phyloP scores from a whole-genome alignment of 2,329 filamentous ascomycete genomes.

The Colletotrichum acutatum region DNA sequence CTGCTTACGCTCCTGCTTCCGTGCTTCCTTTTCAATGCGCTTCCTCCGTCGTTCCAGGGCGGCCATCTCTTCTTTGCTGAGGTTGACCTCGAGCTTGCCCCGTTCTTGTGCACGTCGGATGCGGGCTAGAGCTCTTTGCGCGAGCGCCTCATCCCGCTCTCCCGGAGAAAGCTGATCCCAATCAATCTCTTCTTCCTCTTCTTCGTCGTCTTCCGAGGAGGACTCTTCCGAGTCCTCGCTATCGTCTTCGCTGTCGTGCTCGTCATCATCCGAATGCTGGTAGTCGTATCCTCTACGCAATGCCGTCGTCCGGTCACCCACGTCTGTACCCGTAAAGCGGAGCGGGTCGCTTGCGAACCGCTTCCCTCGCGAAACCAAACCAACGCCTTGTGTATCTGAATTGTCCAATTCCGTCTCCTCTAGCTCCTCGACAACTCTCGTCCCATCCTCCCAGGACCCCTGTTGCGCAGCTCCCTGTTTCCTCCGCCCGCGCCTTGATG shows the following conservation, averaged over 20 bases:
- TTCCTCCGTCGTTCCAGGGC: slow-evolving; percentile 78
- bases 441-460: slow-evolving; percentile 55
- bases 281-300: slow-evolving; percentile 51
- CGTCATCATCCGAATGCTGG: slow-evolving; percentile 49
- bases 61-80: slow-evolving; percentile 83
- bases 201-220: slow-evolving; percentile 52
- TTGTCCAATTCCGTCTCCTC: slow-evolving; percentile 66
- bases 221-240: slow-evolving; percentile 51
- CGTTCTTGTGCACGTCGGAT: slow-evolving; percentile 82
- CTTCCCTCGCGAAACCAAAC: slow-evolving; percentile 57
- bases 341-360: slow-evolving; percentile 70
- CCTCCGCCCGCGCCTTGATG: slow-evolving; percentile 87
- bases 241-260: slow-evolving; percentile 50
- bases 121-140: slow-evolving; percentile 81
- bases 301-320: slow-evolving; percentile 55
- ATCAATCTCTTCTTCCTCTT: slow-evolving; percentile 54
- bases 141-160: slow-evolving; percentile 79
- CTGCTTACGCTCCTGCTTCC: slow-evolving; percentile 49
- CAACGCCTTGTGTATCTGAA: slow-evolving; percentile 66
- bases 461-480: slow-evolving; percentile 59
- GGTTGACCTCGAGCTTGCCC: slow-evolving; percentile 81
- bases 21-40: slow-evolving; percentile 63
- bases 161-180: slow-evolving; percentile 65
- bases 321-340: slow-evolving; percentile 69
- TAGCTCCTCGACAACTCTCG: slow-evolving; percentile 73